Conservation (phyloP, 139 green algal genomes). For the Micractinium conductrix region DNA sequence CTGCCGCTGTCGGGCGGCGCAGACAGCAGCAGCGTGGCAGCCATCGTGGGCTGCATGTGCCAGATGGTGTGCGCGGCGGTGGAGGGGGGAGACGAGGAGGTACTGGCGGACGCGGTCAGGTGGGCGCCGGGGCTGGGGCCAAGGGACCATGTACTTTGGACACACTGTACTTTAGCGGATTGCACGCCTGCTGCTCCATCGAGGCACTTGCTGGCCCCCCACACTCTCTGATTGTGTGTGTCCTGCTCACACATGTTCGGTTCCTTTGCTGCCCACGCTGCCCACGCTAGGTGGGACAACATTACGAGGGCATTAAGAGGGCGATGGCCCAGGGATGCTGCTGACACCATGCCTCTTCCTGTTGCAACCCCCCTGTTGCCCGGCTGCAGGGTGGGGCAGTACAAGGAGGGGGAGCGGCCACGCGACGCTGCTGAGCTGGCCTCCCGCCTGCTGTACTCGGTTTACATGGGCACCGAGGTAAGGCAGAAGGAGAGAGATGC, state of each 20-base stretch:
- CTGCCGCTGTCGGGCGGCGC: slow-evolving; percentile 91
- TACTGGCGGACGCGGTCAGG: slow-evolving; percentile 75
- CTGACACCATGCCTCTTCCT: no score
- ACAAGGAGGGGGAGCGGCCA: slow-evolving; percentile 51
- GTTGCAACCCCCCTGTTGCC: no score
- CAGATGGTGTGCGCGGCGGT: slow-evolving; percentile 78
- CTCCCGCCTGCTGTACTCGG: slow-evolving; percentile 81
- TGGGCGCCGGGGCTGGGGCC: no score
- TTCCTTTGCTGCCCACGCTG: no score
- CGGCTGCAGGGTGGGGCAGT: slow-evolving; percentile 76
- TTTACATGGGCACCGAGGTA: slow-evolving; percentile 92
- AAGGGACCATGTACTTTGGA: no score
- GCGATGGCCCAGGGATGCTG: no score
- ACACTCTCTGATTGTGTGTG: no score
- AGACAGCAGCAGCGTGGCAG: slow-evolving; percentile 82
- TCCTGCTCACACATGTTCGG: no score
- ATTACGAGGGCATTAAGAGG: no score
- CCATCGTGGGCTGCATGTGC: slow-evolving; percentile 97
- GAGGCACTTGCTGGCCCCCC: not conserved
- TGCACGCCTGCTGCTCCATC: not conserved
- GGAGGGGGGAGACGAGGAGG: slow-evolving; percentile 65
- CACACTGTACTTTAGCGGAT: not conserved
- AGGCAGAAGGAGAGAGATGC: not conserved
- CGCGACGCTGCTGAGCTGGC: slow-evolving; percentile 71
- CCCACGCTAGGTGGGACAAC: no score